Base-by-base conservation (phyloP, 164 flowering plant genomes). In the Chloranthus sessilifolius region DNA sequence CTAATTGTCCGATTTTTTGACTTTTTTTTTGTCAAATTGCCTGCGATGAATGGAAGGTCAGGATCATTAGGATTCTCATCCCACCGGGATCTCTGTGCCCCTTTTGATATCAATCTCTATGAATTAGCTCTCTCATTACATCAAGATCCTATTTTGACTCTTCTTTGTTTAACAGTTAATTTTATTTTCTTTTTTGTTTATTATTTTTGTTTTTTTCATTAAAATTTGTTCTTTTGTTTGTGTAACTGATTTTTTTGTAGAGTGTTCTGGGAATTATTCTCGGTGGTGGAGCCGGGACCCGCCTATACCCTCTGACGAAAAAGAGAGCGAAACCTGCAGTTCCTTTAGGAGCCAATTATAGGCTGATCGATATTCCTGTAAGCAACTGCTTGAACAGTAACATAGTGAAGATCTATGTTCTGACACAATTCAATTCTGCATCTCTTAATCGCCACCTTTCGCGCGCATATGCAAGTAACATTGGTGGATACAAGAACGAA, bases 251-350 rank as follows among this genome's bases (percentile, higher is more conserved):
- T 46, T 45, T 15, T 29, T 2, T 56, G 45, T 74, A 85, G 95
- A 89, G 97, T 79, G 95, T 89, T 20, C 63, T 82, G 30, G 95
- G 88, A 10, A 80, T 89, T 51, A 82, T 89, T 46, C 80, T 89
- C 42, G 97, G 97, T 34, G 97, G 88, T 51, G 95, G 95, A 41
- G 89, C 95, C 29, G 97, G 89, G 50, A 81, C 95, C 2, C 66
- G 92, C 0, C 69, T 88, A 7, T 89, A 84, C 58, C 97, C 94
- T 3, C 83, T 89, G 7, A 89, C 94, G 2, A 86, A 86, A 71
- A 86, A 80, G 71, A 75, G 97, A 45, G 88, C 95, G 5, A 82
- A 85, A 42, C 90, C 94, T n/a, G 95, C 95, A 39, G 92, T 89
- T 56, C 95, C 97, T n/a, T 43, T 84, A 12, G 90, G 82, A 42